phyloP scores from a whole-genome alignment of 2,329 filamentous ascomycete species.

The Arthrobotrys sphaeroides region DNA sequence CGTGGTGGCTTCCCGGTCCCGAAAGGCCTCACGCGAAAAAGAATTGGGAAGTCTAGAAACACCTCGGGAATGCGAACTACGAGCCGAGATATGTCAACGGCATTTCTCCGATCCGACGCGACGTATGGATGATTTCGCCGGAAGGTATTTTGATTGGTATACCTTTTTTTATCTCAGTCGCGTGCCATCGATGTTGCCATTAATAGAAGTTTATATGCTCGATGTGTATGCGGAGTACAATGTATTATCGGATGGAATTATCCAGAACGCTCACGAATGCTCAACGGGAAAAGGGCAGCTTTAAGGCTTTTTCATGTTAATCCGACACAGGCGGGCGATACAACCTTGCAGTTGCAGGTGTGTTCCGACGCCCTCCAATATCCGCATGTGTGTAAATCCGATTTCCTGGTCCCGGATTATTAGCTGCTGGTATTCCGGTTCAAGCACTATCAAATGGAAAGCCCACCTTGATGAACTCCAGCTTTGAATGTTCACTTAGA shows the following conservation, averaged over 20 bases:
- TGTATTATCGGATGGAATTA: constrained; percentile 8
- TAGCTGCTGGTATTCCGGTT: background rate
- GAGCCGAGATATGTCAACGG: constrained; percentile 28
- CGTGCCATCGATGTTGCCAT: constrained; percentile 2
- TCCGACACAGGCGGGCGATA: constrained; percentile 86
- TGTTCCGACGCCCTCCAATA: constrained; percentile 96
- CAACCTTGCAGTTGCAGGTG: constrained; percentile 93
- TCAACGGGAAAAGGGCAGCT: background rate
- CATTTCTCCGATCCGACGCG: constrained; percentile 50
- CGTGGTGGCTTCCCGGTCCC: constrained; percentile 15
- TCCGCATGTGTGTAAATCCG: constrained; percentile 98
- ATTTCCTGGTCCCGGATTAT: constrained; percentile 72
- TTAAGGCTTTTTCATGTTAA: constrained; percentile 75
- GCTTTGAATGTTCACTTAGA: constrained; percentile 90
- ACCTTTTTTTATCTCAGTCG: background rate
- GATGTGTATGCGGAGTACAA: constrained; percentile 15
- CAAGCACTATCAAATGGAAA: background rate
- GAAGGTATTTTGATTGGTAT: background rate
- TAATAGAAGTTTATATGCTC: constrained; percentile 27
- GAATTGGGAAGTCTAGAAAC: background rate
- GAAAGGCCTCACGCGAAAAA: constrained; percentile 26
- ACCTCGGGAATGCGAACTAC: constrained; percentile 44
- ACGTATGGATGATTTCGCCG: background rate
- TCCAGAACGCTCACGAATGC: background rate
- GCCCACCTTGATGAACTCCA: constrained; percentile 84